phyloP scores from a whole-genome alignment of 805 yeast genomes.

The Sugiyamaella floridensis region DNA sequence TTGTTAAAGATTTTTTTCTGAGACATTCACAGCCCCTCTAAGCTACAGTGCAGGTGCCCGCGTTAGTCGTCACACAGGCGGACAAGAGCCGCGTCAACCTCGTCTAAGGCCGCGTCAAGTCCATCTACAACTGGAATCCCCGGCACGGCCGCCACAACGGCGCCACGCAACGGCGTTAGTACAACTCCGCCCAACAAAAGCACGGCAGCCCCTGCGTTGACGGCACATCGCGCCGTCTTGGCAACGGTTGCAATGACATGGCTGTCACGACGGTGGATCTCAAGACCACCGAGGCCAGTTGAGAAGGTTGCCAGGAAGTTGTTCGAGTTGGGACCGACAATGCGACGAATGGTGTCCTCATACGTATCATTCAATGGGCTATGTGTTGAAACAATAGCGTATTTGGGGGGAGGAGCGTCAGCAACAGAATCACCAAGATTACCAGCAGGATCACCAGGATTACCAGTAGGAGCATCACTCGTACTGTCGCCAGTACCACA shows the following conservation, averaged over 20 bases:
- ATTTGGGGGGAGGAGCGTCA: conserved; percentile 23
- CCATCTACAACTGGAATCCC: neutral
- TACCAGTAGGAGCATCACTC: too few species aligned
- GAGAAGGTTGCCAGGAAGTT: conserved; percentile 24
- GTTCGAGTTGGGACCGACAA: conserved; percentile 12
- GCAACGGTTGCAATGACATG: conserved; percentile 20
- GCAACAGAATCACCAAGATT: neutral
- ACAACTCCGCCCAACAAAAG: conserved; percentile 47
- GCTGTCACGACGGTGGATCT: conserved; percentile 21
- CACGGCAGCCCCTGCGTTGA: conserved; percentile 32
- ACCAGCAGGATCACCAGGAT: neutral
- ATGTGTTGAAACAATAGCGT: conserved; percentile 54
- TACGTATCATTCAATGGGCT: conserved; percentile 43
- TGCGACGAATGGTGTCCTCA: conserved; percentile 5
- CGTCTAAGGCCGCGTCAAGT: neutral
- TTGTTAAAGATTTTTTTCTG: too few species aligned
- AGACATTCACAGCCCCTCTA: too few species aligned
- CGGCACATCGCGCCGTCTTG: conserved; percentile 23
- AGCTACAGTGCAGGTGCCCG: too few species aligned
- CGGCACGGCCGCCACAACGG: neutral
- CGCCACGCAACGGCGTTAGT: neutral
- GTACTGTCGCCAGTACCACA: too few species aligned
- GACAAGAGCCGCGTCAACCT: neutral
- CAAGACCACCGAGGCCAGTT: conserved; percentile 30
- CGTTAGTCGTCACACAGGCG: too few species aligned